Conservation (phyloP, 441 rosid species). For the Brassica hybrid region DNA sequence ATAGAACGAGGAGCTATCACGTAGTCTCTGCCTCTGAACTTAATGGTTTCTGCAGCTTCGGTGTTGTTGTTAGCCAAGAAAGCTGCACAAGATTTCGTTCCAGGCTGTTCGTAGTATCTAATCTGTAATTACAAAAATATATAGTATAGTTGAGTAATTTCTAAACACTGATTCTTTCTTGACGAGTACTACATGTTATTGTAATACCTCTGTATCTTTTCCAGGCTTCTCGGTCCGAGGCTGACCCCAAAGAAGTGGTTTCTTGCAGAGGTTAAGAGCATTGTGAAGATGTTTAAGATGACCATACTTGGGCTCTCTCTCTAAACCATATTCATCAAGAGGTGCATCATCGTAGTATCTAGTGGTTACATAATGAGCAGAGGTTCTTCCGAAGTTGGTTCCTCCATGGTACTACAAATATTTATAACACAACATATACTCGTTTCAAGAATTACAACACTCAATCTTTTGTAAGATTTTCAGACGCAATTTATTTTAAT, state of each 20-base stretch:
- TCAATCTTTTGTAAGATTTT: background rate
- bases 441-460: constrained; percentile 17
- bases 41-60: constrained; percentile 62
- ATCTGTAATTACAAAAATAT: constrained; percentile 46
- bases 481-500: background rate
- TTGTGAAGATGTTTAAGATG: constrained; percentile 76
- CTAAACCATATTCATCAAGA: constrained; percentile 80
- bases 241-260: constrained; percentile 63
- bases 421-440: background rate
- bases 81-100: constrained; percentile 69
- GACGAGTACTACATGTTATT: background rate
- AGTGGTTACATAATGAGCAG: constrained; percentile 71
- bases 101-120: constrained; percentile 41
- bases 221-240: constrained; percentile 40
- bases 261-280: constrained; percentile 64
- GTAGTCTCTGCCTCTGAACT: constrained; percentile 64
- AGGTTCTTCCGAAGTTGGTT: constrained; percentile 81
- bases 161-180: background rate
- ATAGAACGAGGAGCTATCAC: constrained; percentile 89
- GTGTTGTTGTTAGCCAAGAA: constrained; percentile 74
- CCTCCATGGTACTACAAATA: constrained; percentile 85
- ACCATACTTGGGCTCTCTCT: constrained; percentile 70
- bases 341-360: constrained; percentile 94
- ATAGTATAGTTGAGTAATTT: background rate
- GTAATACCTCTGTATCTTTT: constrained; percentile 56